These are phyloP conservation scores for Emergomyces africanus DNA, from an alignment of 2,329 filamentous ascomycete species.

Conservation along the genomic window DNA sequence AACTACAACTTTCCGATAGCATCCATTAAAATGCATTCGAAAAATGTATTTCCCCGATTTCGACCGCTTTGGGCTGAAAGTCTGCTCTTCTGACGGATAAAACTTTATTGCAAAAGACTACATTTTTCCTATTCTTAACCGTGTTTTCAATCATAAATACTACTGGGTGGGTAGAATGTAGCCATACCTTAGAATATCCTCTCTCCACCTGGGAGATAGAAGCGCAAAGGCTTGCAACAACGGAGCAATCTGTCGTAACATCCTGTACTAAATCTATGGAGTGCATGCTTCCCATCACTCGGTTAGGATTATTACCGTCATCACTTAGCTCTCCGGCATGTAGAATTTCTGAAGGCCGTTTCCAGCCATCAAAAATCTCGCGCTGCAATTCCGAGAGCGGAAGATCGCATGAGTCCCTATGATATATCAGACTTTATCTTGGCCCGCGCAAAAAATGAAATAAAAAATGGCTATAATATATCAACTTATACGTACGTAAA, in stretches of 20 bases:
- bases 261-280: constrained; percentile 84
- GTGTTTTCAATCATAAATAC: neutral
- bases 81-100: constrained; percentile 56
- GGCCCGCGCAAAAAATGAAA: no score
- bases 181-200: constrained; percentile 51
- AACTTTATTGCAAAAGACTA: constrained; percentile 54
- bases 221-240: constrained; percentile 88
- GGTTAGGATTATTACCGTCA: constrained; percentile 14
- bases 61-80: constrained; percentile 50
- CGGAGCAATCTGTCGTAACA: constrained; percentile 89
- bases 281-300: constrained; percentile 44
- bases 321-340: constrained; percentile 8
- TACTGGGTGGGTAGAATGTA: constrained; percentile 7
- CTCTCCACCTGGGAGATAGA: constrained; percentile 57
- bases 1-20: constrained; percentile 72
- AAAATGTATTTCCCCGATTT: constrained; percentile 80
- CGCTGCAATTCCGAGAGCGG: constrained; percentile 62
- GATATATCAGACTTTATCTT: constrained; percentile 6
- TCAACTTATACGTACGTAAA: constrained; percentile 46
- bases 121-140: neutral
- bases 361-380: constrained; percentile 73
- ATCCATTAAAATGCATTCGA: constrained; percentile 91
- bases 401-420: constrained; percentile 56
- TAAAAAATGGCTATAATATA: neutral
- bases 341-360: constrained; percentile 57